Base-by-base conservation (phyloP, 768 basidiomycete species). In the Coprinellus micaceus region DNA sequence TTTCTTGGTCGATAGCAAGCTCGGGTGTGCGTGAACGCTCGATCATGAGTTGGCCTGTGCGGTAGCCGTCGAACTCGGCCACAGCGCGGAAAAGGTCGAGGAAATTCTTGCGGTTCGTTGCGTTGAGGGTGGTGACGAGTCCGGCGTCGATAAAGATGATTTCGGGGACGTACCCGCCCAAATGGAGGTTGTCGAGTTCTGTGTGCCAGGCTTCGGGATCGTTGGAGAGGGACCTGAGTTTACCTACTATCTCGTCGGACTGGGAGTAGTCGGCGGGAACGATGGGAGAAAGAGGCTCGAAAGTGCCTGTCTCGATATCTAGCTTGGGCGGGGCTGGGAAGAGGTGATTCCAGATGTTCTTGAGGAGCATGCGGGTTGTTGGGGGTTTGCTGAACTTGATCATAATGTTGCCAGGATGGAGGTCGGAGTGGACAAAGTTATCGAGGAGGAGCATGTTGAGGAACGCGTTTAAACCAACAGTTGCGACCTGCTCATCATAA, bases 371-470 rank as follows among this genome's bases (percentile, higher is more conserved):
- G 43, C 76, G 71, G 0, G 91, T 88, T 0, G 84, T 81, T 9
- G 88, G 82, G 0, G 93, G 93, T 67, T 90, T 91, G 66, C 84
- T 88, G 75, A 98, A 98, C 68, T 96, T 97, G 76, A 99, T 84
- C 87, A 97, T 91, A 71, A 98, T 95, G 69, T 98, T 98, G 28
- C 96, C 96, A 2, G 91, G 89, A 68, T 92, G 91, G 21, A 93
- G 81, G 66, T 93, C 91, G 3, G 90, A 80, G 68, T 98, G 97
- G 10, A 96, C 94, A 71, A 97, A 99, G 71, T 99, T 98, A 71
- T 99, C 97, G 44, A 99, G 77, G 1, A 99, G 77, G 19, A 99
- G 83, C 97, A 99, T 99, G 73, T 98, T 94, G 93, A 99, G 68
- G 72, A 98, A 99, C 1, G 95, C 94, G 69, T 98, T 94, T 22